A percentile compares a stretch with the other conserved stretches of the same genome.
phyloP scores from a whole-genome alignment of 371 early-diverging fungal species.

The Mucor indicus region DNA sequence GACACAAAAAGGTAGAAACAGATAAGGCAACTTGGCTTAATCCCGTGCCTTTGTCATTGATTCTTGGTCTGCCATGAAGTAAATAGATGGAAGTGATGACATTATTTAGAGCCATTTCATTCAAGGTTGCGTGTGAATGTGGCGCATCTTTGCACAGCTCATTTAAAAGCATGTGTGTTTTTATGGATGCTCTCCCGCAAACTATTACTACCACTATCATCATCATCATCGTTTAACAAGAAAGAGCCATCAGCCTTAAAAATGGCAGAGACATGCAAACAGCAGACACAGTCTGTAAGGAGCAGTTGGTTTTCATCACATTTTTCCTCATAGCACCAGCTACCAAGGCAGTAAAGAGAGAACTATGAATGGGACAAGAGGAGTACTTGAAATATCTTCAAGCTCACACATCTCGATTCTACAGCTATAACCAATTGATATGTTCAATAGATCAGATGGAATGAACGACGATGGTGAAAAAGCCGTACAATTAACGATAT shows the following conservation, averaged over 20 bases:
- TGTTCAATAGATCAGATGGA: constrained; percentile 12
- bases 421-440: constrained; percentile 10
- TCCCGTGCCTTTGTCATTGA: constrained; percentile 13
- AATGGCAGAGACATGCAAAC: constrained; percentile 8
- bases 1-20: constrained; percentile 8
- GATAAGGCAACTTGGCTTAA: constrained; percentile 4
- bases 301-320: constrained; percentile 6
- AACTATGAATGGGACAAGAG: constrained; percentile 10
- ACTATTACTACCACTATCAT: constrained; percentile 4
- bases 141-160: constrained; percentile 10
- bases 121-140: constrained; percentile 8
- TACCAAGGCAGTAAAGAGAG: constrained; percentile 10
- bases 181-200: constrained; percentile 7
- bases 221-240: constrained; percentile 5
- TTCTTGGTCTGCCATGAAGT: constrained; percentile 14
- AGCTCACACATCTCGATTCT: constrained; percentile 7
- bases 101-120: constrained; percentile 12
- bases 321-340: constrained; percentile 7
- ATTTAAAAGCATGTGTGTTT: constrained; percentile 9
- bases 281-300: constrained; percentile 5
- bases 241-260: constrained; percentile 8
- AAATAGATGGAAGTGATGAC: constrained; percentile 11
- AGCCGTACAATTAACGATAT: constrained; percentile 8
- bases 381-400: constrained; percentile 1
- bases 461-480: constrained; percentile 15